Conservation (phyloP, 73 alveolate genomes). For the Paramecium pentaurelia region DNA sequence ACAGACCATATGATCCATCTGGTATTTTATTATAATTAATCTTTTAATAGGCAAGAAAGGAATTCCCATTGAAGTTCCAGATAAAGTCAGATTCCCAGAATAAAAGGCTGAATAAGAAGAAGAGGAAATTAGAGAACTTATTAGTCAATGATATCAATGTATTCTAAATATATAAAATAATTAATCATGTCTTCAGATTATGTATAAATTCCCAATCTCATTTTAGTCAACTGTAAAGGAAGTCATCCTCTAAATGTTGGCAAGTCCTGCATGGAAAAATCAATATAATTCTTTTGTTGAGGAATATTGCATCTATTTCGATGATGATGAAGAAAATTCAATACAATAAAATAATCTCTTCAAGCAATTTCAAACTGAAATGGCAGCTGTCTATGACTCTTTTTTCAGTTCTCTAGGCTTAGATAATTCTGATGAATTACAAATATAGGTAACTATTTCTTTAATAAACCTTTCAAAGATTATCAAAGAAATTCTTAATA, state of each 20-base stretch:
- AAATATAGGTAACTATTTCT: neutral
- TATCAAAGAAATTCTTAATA: neutral
- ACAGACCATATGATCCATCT: slow-evolving; percentile 61
- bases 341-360: neutral
- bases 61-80: slow-evolving; percentile 27
- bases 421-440: neutral
- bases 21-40: neutral
- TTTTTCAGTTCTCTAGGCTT: neutral
- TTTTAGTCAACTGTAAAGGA: neutral
- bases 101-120: neutral
- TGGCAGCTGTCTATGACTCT: neutral
- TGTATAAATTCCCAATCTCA: neutral
- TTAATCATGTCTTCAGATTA: neutral
- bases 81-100: slow-evolving; percentile 35
- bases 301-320: slow-evolving; percentile 5
- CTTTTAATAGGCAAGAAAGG: neutral
- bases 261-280: slow-evolving; percentile 2
- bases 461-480: neutral
- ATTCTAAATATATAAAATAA: neutral
- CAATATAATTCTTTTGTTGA: slow-evolving; percentile 27
- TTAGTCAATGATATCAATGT: neutral
- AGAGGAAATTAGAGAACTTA: slow-evolving; percentile 12
- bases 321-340: neutral
- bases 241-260: neutral
- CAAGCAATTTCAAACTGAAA: neutral